phyloP scores from a whole-genome alignment of 192 early-diverging fungal genomes.

The Podila verticillata region DNA sequence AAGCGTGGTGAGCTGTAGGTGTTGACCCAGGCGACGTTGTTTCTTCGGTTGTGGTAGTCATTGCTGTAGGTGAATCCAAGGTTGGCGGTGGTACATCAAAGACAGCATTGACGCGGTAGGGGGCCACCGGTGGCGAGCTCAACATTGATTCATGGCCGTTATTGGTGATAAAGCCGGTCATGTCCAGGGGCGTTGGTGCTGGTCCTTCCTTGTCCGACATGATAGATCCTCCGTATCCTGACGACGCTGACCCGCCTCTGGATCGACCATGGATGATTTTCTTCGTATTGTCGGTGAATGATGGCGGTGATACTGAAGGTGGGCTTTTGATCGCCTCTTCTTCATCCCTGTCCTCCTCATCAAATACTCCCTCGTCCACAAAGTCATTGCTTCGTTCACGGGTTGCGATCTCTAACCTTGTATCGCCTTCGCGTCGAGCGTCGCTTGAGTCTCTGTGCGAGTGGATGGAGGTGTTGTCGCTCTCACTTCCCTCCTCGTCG shows the following conservation, averaged over 20 bases:
- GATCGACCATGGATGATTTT: neutral
- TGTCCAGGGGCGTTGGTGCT: neutral
- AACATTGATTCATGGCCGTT: neutral
- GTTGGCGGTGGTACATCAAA: neutral
- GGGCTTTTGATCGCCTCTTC: neutral
- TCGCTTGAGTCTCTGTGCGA: neutral
- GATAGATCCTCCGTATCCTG: slow-evolving; percentile 31
- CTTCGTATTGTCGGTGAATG: too few relatives aligned
- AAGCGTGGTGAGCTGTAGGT: neutral
- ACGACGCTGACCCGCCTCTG: slow-evolving; percentile 22
- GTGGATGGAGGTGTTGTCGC: neutral
- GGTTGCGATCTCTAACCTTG: neutral
- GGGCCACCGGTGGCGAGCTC: slow-evolving; percentile 7
- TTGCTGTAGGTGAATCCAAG: neutral
- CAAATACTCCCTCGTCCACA: slow-evolving; percentile 43
- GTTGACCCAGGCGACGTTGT: neutral
- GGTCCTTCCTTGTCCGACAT: slow-evolving; percentile 19
- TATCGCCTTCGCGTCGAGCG: neutral
- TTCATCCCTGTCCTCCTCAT: slow-evolving; percentile 46
- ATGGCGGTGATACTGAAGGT: too few relatives aligned
- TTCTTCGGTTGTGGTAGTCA: neutral
- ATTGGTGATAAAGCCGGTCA: neutral
- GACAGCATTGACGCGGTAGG: slow-evolving; percentile 19
- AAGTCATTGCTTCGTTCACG: slow-evolving; percentile 5
- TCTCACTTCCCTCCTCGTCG: slow-evolving; percentile 10